A percentile compares a stretch with the other conserved stretches of the same genome.
Evolutionary conservation across 2,329 filamentous ascomycete species (phyloP).

Genomic region (Scedosporium apiospermum): DNA sequence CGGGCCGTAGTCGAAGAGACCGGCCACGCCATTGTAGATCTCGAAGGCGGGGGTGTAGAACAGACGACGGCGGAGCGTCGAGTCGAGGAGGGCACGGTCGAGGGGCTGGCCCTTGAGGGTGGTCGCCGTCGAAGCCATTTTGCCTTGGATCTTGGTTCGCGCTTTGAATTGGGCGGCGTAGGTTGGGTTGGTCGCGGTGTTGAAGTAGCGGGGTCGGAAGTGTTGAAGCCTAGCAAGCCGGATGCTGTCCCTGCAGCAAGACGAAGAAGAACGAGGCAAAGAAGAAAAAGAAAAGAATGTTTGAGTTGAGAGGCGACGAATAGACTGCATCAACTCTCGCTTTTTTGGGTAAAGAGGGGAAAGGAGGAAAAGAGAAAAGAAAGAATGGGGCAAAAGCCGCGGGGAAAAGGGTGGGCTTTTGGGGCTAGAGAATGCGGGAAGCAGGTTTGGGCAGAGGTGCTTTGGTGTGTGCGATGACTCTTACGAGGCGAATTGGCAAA

Average conservation of each 20-base stretch:
- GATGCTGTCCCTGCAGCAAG: conserved; percentile 5
- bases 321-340: conserved; percentile 4
- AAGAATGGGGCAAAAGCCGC: neutral
- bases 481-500: neutral
- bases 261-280: conserved; percentile 1
- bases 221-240: conserved; percentile 3
- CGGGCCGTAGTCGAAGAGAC: conserved; percentile 89
- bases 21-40: conserved; percentile 82
- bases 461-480: neutral
- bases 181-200: conserved; percentile 3
- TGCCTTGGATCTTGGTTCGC: conserved; percentile 10
- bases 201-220: conserved; percentile 2
- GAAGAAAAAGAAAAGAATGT: conserved; percentile 5
- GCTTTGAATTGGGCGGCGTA: conserved; percentile 7
- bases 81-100: conserved; percentile 73
- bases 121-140: conserved; percentile 48
- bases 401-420: neutral
- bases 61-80: conserved; percentile 74
- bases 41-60: conserved; percentile 97
- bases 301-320: neutral
- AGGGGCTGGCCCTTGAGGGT: conserved; percentile 86
- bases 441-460: neutral
- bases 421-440: neutral
- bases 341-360: neutral
- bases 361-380: neutral